phyloP scores from a whole-genome alignment of 2,329 filamentous ascomycete genomes.

The Aspergillus candidus region DNA sequence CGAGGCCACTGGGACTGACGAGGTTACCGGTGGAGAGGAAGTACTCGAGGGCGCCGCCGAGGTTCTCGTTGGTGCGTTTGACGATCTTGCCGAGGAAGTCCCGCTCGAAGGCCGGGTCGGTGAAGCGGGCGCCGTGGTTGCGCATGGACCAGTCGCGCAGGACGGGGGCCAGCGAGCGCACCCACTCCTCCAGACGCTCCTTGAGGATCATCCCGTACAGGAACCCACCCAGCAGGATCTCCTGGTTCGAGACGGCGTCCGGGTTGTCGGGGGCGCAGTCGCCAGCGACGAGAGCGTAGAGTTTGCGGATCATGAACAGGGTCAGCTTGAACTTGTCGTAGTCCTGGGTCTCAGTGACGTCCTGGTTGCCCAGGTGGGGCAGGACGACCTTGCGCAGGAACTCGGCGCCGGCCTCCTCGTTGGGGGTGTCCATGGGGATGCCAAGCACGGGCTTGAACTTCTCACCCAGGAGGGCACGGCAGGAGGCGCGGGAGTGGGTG shows the following conservation, averaged over 20 bases:
- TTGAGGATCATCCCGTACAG: slow-evolving; percentile 94
- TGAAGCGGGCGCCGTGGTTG: slow-evolving; percentile 56
- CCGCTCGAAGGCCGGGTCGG: slow-evolving; percentile 67
- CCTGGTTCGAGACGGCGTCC: slow-evolving; percentile 93
- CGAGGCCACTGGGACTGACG: slow-evolving; percentile 81
- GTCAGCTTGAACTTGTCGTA: slow-evolving; percentile 90
- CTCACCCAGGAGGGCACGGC: slow-evolving; percentile 76
- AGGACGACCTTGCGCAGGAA: slow-evolving; percentile 86
- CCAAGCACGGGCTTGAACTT: slow-evolving; percentile 87
- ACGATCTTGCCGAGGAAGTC: slow-evolving; percentile 77
- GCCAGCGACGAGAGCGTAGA: slow-evolving; percentile 86
- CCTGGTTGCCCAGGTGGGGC: slow-evolving; percentile 79
- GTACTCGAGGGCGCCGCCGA: slow-evolving; percentile 84
- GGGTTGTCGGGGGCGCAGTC: slow-evolving; percentile 93
- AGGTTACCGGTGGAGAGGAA: slow-evolving; percentile 95
- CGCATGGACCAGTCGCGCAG: slow-evolving; percentile 51
- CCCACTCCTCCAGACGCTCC: slow-evolving; percentile 85
- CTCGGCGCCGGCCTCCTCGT: slow-evolving; percentile 85
- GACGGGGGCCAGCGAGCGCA: slow-evolving; percentile 56
- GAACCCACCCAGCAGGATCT: slow-evolving; percentile 87
- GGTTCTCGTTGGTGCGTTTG: slow-evolving; percentile 74
- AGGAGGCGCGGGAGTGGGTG: slow-evolving; percentile 74
- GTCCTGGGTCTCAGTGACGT: slow-evolving; percentile 79
- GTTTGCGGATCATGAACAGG: slow-evolving; percentile 91
- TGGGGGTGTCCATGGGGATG: slow-evolving; percentile 73